Conservation (phyloP, 2,329 filamentous ascomycete species). For the Phialophora macrospora region DNA sequence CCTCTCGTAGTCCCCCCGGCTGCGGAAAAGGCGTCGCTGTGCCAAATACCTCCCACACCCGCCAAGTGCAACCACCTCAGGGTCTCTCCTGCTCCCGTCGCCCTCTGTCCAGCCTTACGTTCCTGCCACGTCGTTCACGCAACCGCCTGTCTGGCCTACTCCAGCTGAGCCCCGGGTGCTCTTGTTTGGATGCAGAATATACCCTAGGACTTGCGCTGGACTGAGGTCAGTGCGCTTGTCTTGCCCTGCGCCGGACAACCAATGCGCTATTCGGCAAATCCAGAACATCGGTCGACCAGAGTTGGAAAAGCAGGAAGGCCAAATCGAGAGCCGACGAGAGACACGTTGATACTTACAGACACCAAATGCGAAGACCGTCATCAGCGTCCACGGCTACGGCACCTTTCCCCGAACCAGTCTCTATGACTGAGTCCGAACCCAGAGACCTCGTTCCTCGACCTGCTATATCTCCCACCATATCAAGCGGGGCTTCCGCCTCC, state of each 20-base stretch:
- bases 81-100: conserved; percentile 13
- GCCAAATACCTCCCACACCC: conserved; percentile 20
- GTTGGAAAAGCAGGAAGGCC: conserved; percentile 26
- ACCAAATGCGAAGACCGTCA: conserved; percentile 25
- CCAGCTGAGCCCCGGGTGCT: conserved; percentile 12
- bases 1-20: conserved; percentile 12
- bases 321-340: neutral
- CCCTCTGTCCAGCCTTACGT: conserved; percentile 6
- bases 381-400: conserved; percentile 31
- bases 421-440: conserved; percentile 24
- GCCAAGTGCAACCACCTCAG: conserved; percentile 11
- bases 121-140: neutral
- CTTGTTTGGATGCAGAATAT: conserved; percentile 23
- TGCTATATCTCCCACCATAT: conserved; percentile 34
- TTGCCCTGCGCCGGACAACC: conserved; percentile 19
- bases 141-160: conserved; percentile 19
- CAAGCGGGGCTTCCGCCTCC: conserved; percentile 47
- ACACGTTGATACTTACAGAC: neutral
- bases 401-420: conserved; percentile 24
- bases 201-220: conserved; percentile 22
- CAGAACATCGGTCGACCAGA: conserved; percentile 23
- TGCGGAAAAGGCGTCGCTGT: neutral
- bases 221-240: conserved; percentile 25
- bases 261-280: conserved; percentile 32
- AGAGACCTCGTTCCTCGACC: conserved; percentile 15